Evolutionary conservation across 257 asterid species (phyloP).

Genomic region (Plantago ovata): DNA sequence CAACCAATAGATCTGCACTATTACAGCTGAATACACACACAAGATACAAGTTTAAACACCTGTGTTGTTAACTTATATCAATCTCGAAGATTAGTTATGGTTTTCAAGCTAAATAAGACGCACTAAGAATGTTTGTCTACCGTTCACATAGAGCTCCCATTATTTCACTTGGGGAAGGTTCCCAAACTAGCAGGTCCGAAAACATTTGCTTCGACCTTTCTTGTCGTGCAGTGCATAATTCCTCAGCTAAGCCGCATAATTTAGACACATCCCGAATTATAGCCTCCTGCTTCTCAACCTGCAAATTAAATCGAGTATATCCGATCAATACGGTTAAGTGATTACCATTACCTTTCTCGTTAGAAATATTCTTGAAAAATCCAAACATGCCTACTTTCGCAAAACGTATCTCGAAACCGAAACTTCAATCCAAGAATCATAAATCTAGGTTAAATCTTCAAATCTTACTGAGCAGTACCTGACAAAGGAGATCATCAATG

Average conservation of each 20-base stretch:
- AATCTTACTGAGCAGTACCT: constrained; percentile 32
- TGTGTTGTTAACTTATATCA: constrained; percentile 20
- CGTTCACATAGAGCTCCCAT: constrained; percentile 47
- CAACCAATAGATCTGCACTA: constrained; percentile 15
- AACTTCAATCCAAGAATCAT: no score
- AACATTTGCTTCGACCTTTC: constrained; percentile 45
- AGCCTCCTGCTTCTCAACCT: constrained; percentile 71
- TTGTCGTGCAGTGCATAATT: constrained; percentile 48
- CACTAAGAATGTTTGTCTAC: constrained; percentile 14
- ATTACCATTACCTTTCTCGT: no score
- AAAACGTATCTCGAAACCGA: no score
- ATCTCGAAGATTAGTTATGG: constrained; percentile 20
- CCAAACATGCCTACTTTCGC: no score
- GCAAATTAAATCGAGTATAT: background rate
- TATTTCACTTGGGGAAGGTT: constrained; percentile 46
- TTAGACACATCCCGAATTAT: constrained; percentile 38
- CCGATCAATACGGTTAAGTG: background rate
- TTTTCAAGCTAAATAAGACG: constrained; percentile 14
- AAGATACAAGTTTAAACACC: constrained; percentile 32
- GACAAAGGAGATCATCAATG: constrained; percentile 56
- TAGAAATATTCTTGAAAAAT: no score
- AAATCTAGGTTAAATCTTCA: background rate
- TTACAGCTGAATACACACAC: constrained; percentile 30
- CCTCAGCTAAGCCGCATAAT: constrained; percentile 58
- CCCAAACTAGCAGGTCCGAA: constrained; percentile 67